These are phyloP conservation scores for Cadophora sp. DNA, from an alignment of 2,329 filamentous ascomycete species.

Conservation along the genomic window DNA sequence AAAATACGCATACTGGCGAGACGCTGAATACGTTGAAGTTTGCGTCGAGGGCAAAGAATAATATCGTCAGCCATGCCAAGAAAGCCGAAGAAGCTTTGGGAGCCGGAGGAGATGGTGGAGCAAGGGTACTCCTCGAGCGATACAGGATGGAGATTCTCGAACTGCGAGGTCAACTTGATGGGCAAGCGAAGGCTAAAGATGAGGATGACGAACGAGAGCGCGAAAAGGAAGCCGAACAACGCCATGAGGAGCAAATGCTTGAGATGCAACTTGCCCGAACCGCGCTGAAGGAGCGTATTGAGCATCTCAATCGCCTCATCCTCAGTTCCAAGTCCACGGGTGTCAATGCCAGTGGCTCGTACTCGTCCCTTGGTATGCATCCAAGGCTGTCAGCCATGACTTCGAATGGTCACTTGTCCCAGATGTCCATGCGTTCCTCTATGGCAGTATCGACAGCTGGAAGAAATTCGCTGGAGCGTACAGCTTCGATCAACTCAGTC, in stretches of 20 bases:
- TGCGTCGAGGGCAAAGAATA: slow-evolving; percentile 95
- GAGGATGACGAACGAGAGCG: slow-evolving; percentile 74
- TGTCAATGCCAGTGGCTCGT: slow-evolving; percentile 80
- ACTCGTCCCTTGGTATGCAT: slow-evolving; percentile 71
- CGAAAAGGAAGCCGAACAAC: slow-evolving; percentile 81
- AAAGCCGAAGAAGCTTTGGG: slow-evolving; percentile 88
- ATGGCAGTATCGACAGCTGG: slow-evolving; percentile 66
- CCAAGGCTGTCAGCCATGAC: slow-evolving; percentile 60
- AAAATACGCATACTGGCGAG: slow-evolving; percentile 80
- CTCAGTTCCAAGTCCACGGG: slow-evolving; percentile 94
- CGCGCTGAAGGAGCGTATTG: slow-evolving; percentile 94
- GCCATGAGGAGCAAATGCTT: slow-evolving; percentile 96
- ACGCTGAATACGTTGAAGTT: slow-evolving; percentile 97
- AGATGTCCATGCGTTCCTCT: slow-evolving; percentile 71
- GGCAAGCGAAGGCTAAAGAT: slow-evolving; percentile 75
- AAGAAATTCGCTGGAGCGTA: slow-evolving; percentile 58
- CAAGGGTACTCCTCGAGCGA: slow-evolving; percentile 85
- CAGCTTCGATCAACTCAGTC: slow-evolving; percentile 69
- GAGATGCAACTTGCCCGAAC: slow-evolving; percentile 98
- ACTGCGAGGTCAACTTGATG: slow-evolving; percentile 79
- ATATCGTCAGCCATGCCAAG: slow-evolving; percentile 96
- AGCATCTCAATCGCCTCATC: slow-evolving; percentile 94
- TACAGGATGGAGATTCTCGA: slow-evolving; percentile 94
- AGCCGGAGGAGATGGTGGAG: slow-evolving; percentile 81
- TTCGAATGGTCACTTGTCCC: slow-evolving; percentile 51